Evolutionary conservation across 208 protist genomes (phyloP).

Genomic region (Leishmania aethiopica): DNA sequence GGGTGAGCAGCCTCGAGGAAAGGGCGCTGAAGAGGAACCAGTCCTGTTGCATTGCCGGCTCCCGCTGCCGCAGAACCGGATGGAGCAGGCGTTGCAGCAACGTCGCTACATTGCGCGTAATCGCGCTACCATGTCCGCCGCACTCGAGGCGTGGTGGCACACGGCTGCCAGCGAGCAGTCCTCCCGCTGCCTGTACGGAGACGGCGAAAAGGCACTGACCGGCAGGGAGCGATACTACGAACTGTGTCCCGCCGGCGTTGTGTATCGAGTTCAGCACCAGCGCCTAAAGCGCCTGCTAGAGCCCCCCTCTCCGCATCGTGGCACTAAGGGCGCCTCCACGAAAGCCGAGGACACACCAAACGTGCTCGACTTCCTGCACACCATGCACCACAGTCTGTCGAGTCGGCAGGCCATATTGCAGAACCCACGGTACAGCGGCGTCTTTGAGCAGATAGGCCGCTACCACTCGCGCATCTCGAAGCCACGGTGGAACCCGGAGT

Average conservation of each 20-base stretch:
- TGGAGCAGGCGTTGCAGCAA: conserved; percentile 27
- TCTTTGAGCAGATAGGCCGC: conserved; percentile 60
- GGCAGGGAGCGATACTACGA: conserved; percentile 65
- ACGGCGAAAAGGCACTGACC: conserved; percentile 61
- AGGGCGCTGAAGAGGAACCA: conserved; percentile 10
- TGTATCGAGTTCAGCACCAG: conserved; percentile 58
- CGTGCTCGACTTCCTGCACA: conserved; percentile 36
- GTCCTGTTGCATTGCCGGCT: conserved; percentile 81
- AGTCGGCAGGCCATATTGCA: conserved; percentile 18
- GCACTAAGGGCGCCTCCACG: background rate
- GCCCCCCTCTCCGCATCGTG: background rate
- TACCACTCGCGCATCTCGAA: conserved; percentile 46
- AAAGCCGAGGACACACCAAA: background rate
- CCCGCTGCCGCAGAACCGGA: conserved; percentile 52
- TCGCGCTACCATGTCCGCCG: conserved; percentile 18
- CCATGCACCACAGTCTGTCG: conserved; percentile 30
- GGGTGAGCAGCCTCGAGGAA: background rate
- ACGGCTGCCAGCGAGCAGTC: conserved; percentile 1
- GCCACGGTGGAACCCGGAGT: conserved; percentile 59
- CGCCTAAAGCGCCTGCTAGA: conserved; percentile 26
- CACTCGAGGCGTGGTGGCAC: conserved; percentile 55
- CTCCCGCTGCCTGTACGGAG: conserved; percentile 71
- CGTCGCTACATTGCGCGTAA: conserved; percentile 35
- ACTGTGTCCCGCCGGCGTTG: conserved; percentile 49
- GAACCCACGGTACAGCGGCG: conserved; percentile 26